Percentiles rank a stretch among this genome's conserved stretches.
Evolutionary conservation across 768 basidiomycete species (phyloP).

Genomic region (Termitomyces bulborhizus): DNA sequence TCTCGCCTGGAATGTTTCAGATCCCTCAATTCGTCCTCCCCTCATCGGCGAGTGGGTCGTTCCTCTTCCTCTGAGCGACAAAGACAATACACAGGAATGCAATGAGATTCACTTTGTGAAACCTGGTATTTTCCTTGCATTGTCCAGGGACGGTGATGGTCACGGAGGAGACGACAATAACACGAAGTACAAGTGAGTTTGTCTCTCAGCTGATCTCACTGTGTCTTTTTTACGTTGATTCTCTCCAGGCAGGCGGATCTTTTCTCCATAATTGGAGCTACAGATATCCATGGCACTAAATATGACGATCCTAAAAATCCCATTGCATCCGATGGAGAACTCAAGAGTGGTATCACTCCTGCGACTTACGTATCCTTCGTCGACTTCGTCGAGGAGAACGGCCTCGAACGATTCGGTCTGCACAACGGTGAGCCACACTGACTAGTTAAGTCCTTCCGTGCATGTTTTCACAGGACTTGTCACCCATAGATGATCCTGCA

Average conservation of each 20-base stretch:
- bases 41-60: conserved; percentile 57
- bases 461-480: neutral
- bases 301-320: conserved; percentile 51
- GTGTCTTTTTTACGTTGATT: conserved; percentile 5
- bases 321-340: conserved; percentile 41
- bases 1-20: conserved; percentile 46
- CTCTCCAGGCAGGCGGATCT: conserved; percentile 48
- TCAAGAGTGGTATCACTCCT: conserved; percentile 41
- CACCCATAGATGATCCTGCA: conserved; percentile 20
- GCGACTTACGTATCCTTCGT: conserved; percentile 54
- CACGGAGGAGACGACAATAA: conserved; percentile 44
- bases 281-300: conserved; percentile 51
- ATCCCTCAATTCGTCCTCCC: conserved; percentile 23
- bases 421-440: conserved; percentile 37
- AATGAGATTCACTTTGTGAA: conserved; percentile 57
- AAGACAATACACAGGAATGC: conserved; percentile 42
- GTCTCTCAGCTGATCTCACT: no score
- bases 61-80: conserved; percentile 42
- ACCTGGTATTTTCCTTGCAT: conserved; percentile 47
- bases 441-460: neutral
- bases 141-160: conserved; percentile 57
- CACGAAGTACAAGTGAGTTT: conserved; percentile 44
- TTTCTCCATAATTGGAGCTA: conserved; percentile 50
- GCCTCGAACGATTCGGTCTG: conserved; percentile 56
- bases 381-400: conserved; percentile 42